Base-by-base conservation (phyloP, 1,284 basidiomycete species). In the Trichosporon faecale region DNA sequence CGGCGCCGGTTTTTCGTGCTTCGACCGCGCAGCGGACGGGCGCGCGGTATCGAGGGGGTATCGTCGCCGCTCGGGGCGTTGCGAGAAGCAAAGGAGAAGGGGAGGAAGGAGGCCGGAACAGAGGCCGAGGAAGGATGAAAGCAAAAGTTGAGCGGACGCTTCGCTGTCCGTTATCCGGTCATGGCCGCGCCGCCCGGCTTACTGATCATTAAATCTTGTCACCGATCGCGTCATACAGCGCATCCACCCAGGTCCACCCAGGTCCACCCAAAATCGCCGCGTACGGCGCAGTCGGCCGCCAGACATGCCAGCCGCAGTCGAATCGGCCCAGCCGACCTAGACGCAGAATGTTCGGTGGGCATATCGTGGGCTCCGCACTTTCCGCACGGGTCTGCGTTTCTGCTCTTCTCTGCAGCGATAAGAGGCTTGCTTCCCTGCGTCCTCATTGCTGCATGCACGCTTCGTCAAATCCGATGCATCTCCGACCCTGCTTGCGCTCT, bases 161-260 rank as follows among this genome's bases (percentile, higher is more conserved):
- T 12, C 16, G 25, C 12, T 60, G 55, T 31, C 55, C 57, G 57
- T 29, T 60, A 27, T 31, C 55, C 57, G 57, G 57, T 18, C 29
- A 31, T 31, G 57, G 57, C 57, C 57, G 57, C 57, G 57, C 57
- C 57, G 31, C 27, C 57, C 18, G 57, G 27, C 27, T 29, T 61
- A 31, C 27, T 61, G 49, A 61, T 29, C 57, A 29, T n/a, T 8
- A 61, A 61, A 61, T 61, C 57, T 61, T 61, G 57, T 61, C 27
- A 61, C 57, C 57, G 57, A 61, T 61, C 57, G 57, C 57, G 57
- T 61, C 57, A 61, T 61, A 33, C 57, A 29, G 21, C 16, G 18
- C 27, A 61, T 33, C 49, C 49, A 25, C 49, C 40, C 49, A 52
- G 49, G 49, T 25, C 35, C 35, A 11, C 40, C 40, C 9, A 18